Evolutionary conservation across 495 filamentous ascomycete genomes (phyloP).

Genomic region (Arthonia radiata): DNA sequence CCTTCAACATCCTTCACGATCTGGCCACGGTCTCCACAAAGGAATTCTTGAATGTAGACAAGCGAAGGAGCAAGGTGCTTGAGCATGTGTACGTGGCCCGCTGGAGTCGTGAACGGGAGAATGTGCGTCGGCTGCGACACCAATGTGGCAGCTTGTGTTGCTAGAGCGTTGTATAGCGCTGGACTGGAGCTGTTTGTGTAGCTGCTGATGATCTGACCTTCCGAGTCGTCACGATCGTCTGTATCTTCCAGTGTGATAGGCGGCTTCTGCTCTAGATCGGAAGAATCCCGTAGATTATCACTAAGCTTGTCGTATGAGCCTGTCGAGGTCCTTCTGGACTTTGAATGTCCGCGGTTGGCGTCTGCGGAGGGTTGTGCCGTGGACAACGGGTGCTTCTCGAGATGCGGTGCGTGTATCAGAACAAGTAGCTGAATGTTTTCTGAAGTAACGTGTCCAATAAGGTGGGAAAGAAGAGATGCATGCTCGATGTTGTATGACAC

Average conservation of each 20-base stretch:
- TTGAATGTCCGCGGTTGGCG: too few species aligned
- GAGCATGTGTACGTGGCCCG: conserved; percentile 58
- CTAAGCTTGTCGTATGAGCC: too few species aligned
- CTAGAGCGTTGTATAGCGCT: conserved; percentile 44
- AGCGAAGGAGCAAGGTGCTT: conserved; percentile 60
- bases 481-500: conserved; percentile 39
- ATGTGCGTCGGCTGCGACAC: conserved; percentile 68
- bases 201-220: conserved; percentile 21
- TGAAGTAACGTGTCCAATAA: conserved; percentile 46
- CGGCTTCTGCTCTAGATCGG: too few species aligned
- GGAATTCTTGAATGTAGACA: conserved; percentile 35
- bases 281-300: too few species aligned
- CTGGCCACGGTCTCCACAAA: conserved; percentile 10
- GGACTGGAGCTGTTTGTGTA: conserved; percentile 7
- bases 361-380: conserved; percentile 22
- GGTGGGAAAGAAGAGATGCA: conserved; percentile 78
- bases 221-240: too few species aligned
- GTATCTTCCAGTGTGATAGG: too few species aligned
- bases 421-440: conserved; percentile 51
- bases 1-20: conserved; percentile 16
- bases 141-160: conserved; percentile 45
- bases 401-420: conserved; percentile 61
- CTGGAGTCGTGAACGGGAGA: conserved; percentile 58
- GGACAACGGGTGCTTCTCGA: conserved; percentile 31
- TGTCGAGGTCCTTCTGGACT: too few species aligned